phyloP scores from a whole-genome alignment of 768 basidiomycete genomes.

The Macrocybe gigantea region DNA sequence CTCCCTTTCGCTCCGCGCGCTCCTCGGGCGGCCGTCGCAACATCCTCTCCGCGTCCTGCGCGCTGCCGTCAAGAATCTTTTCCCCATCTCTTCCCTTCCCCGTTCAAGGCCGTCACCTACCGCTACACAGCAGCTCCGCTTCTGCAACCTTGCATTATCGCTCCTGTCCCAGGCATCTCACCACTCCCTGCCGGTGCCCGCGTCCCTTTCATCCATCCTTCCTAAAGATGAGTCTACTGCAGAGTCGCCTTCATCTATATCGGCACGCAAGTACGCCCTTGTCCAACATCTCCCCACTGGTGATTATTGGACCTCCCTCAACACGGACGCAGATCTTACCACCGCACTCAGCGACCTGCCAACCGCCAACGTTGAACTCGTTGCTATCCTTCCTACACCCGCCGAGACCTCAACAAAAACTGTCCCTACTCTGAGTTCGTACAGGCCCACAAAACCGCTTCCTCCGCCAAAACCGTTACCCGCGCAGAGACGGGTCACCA shows the following conservation, averaged over 20 bases:
- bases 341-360: constrained; percentile 43
- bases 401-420: constrained; percentile 30
- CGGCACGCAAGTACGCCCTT: constrained; percentile 60
- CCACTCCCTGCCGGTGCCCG: constrained; percentile 36
- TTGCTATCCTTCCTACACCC: constrained; percentile 65
- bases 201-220: constrained; percentile 41
- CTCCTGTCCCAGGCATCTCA: constrained; percentile 68
- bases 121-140: constrained; percentile 64
- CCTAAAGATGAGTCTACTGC: constrained; percentile 8
- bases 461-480: constrained; percentile 36
- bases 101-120: constrained; percentile 59
- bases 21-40: constrained; percentile 47
- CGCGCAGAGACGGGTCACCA: constrained; percentile 48
- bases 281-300: constrained; percentile 74
- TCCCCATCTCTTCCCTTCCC: constrained; percentile 62
- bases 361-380: constrained; percentile 71
- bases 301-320: constrained; percentile 76
- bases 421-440: constrained; percentile 52
- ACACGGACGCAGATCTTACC: constrained; percentile 32
- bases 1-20: constrained; percentile 46
- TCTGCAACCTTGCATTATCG: constrained; percentile 68
- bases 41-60: constrained; percentile 51
- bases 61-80: constrained; percentile 61
- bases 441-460: constrained; percentile 37
- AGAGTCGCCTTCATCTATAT: constrained; percentile 18